phyloP scores from a whole-genome alignment of 2,329 filamentous ascomycete genomes.

The Xylariaceae sp. region DNA sequence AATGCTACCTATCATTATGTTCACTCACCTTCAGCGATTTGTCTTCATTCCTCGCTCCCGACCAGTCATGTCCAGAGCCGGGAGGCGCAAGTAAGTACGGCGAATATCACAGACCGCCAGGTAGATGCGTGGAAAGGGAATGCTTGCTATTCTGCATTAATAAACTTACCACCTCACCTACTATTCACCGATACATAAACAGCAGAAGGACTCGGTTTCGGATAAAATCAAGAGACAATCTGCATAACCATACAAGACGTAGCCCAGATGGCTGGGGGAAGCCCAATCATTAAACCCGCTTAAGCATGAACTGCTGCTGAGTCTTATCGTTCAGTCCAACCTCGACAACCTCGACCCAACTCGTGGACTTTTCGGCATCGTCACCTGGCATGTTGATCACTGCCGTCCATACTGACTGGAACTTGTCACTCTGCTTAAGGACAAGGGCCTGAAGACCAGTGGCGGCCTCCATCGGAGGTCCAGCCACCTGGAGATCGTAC shows the following conservation, averaged over 20 bases:
- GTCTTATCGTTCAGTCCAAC: background rate
- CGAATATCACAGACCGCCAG: too few relatives aligned
- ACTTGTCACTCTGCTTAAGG: background rate
- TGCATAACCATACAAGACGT: background rate
- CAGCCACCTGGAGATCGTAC: background rate
- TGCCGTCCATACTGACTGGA: background rate
- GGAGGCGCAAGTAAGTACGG: too few relatives aligned
- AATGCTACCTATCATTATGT: too few relatives aligned
- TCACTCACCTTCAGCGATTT: too few relatives aligned
- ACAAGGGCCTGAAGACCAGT: background rate
- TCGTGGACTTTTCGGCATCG: background rate
- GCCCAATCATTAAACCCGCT: background rate
- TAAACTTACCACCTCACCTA: too few relatives aligned
- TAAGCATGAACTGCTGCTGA: background rate
- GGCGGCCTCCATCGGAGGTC: background rate
- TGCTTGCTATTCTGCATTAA: too few relatives aligned
- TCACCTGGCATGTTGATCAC: background rate
- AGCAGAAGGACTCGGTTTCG: background rate
- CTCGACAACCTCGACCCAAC: constrained; percentile 1
- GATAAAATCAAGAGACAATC: background rate
- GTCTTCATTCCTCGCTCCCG: too few relatives aligned
- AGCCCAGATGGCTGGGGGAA: background rate
- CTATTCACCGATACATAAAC: too few relatives aligned
- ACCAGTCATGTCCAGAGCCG: too few relatives aligned
- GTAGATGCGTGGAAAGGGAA: too few relatives aligned